Conservation (phyloP, 73 alveolate genomes). For the Blepharisma japonicum region DNA sequence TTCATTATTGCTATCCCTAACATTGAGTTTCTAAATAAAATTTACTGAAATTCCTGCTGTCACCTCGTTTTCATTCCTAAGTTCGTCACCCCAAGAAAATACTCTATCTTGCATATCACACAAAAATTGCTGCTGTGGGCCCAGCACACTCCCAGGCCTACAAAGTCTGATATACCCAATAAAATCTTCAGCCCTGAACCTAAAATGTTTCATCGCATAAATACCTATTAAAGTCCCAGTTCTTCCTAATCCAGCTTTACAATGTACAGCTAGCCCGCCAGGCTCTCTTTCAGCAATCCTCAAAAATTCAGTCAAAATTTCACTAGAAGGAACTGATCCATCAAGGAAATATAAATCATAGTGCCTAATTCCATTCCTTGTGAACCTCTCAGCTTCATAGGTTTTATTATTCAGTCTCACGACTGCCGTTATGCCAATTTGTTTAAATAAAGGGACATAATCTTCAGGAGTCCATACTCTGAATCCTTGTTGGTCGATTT, state of each 20-base stretch:
- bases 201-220: constrained; percentile 78
- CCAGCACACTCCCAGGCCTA: constrained; percentile 87
- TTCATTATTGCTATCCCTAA: not conserved
- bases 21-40: not conserved
- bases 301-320: constrained; percentile 67
- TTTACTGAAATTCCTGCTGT: not conserved
- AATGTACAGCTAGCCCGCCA: constrained; percentile 92
- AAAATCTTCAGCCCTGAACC: constrained; percentile 78
- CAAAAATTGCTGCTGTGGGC: constrained; percentile 78
- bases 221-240: constrained; percentile 92
- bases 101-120: constrained; percentile 29
- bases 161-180: constrained; percentile 80
- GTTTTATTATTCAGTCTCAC: constrained; percentile 82
- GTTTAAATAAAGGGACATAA: constrained; percentile 83
- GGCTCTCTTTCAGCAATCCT: constrained; percentile 78
- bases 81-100: not conserved
- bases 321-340: constrained; percentile 91
- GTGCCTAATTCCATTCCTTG: constrained; percentile 72
- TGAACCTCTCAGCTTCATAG: constrained; percentile 71
- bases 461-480: constrained; percentile 83
- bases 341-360: constrained; percentile 86
- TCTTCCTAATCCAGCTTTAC: constrained; percentile 98
- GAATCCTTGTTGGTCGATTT: constrained; percentile 49
- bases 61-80: not conserved
- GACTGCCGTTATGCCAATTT: constrained; percentile 74